Evolutionary conservation across 345 rosid genomes (phyloP).

Genomic region (Linum usitatissimum): DNA sequence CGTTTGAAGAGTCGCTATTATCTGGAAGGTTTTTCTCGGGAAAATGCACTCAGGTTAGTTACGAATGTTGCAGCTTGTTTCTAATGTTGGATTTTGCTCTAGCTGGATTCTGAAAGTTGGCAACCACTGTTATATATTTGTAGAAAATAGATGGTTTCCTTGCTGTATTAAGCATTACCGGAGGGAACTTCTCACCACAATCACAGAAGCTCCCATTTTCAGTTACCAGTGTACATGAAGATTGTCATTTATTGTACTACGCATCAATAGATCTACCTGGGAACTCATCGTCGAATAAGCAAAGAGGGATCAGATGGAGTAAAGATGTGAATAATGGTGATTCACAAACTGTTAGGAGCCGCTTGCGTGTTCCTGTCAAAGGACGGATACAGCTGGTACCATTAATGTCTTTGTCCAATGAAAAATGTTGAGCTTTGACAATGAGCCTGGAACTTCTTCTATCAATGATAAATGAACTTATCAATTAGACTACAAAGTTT

Average conservation of each 20-base stretch:
- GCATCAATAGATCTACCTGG: constrained; percentile 75
- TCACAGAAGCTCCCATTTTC: constrained; percentile 89
- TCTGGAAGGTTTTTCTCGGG: constrained; percentile 77
- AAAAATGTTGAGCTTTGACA: background rate
- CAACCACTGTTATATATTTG: constrained; percentile 13
- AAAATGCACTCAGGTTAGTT: constrained; percentile 50
- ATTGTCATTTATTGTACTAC: constrained; percentile 61
- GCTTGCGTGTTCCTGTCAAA: constrained; percentile 74
- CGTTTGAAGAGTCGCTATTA: constrained; percentile 88
- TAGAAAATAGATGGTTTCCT: constrained; percentile 86
- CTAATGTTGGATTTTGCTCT: background rate
- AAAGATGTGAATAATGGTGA: constrained; percentile 44
- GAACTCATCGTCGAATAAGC: constrained; percentile 41
- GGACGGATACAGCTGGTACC: constrained; percentile 89
- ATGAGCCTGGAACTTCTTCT: background rate
- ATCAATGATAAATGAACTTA: background rate
- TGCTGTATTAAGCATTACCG: constrained; percentile 85
- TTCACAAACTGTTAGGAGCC: constrained; percentile 50
- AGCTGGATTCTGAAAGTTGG: background rate
- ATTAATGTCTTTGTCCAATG: too few relatives aligned
- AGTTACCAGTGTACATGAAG: constrained; percentile 83
- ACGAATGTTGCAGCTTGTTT: background rate
- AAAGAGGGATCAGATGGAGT: constrained; percentile 43
- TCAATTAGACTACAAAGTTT: background rate
- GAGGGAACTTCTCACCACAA: constrained; percentile 77